phyloP scores from a whole-genome alignment of 2,329 filamentous ascomycete species.

The Aspergillus awamori region DNA sequence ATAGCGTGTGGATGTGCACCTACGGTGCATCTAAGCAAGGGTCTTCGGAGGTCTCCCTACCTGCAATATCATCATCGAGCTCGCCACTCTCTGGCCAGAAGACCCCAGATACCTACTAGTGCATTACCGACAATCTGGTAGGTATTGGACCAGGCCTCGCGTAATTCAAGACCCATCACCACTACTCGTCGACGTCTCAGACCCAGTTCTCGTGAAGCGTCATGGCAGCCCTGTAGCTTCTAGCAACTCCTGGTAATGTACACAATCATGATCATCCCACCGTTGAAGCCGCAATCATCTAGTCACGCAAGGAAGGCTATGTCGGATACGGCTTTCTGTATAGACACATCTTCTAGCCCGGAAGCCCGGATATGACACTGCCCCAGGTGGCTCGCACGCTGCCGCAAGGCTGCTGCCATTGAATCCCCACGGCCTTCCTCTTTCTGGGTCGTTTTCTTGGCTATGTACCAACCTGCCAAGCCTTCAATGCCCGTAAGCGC shows the following conservation, averaged over 20 bases:
- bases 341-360: neutral
- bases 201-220: neutral
- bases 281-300: neutral
- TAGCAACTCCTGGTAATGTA: neutral
- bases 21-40: too few species aligned
- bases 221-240: neutral
- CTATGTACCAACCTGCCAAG: neutral
- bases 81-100: neutral
- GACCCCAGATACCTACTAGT: neutral
- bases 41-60: too few species aligned
- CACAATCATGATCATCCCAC: neutral
- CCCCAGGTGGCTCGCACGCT: neutral
- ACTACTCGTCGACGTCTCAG: neutral
- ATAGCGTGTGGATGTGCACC: too few species aligned
- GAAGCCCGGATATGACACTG: neutral
- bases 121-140: neutral
- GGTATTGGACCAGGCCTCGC: neutral
- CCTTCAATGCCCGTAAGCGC: neutral
- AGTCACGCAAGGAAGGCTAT: neutral
- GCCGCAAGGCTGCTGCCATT: neutral
- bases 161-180: neutral
- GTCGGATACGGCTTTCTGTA: neutral
- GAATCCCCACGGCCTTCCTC: neutral
- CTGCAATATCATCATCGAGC: too few species aligned
- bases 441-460: neutral